Evolutionary conservation across 179 eudicot genomes (phyloP).

Genomic region (Spergularia azorica): DNA sequence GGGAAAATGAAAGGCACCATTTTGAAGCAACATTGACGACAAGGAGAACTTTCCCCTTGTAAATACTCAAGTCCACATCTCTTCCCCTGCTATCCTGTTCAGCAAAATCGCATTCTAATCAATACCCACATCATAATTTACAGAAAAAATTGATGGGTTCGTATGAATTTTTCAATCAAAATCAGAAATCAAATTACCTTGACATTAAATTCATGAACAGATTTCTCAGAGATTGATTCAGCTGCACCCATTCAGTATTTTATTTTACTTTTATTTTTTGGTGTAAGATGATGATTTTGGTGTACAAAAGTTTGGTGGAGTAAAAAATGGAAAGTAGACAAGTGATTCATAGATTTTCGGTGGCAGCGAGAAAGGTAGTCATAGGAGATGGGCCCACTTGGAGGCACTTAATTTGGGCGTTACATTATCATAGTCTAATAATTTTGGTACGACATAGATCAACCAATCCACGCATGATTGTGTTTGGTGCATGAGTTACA

Average conservation of each 20-base stretch:
- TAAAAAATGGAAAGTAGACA: too few species aligned
- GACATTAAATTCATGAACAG: slow-evolving; percentile 68
- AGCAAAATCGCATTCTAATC: slow-evolving; percentile 2
- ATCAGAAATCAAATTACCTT: slow-evolving; percentile 41
- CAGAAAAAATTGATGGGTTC: not conserved
- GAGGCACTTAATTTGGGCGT: too few species aligned
- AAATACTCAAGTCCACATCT: slow-evolving; percentile 65
- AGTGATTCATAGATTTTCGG: too few species aligned
- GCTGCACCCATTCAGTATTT: slow-evolving; percentile 51
- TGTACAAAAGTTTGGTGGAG: too few species aligned
- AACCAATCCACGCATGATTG: too few species aligned
- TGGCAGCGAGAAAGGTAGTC: too few species aligned
- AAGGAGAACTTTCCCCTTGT: slow-evolving; percentile 75
- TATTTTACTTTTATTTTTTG: too few species aligned
- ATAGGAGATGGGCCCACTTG: too few species aligned
- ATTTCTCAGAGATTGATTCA: slow-evolving; percentile 56
- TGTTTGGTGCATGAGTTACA: too few species aligned
- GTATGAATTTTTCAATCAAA: not conserved
- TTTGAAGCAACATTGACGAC: slow-evolving; percentile 92
- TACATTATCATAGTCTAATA: too few species aligned
- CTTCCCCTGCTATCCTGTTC: slow-evolving; percentile 61
- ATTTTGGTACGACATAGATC: too few species aligned
- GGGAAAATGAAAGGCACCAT: slow-evolving; percentile 43
- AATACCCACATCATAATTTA: slow-evolving; percentile 2
- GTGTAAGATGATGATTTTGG: too few species aligned